A percentile compares a stretch with the other conserved stretches of the same genome.
phyloP scores from a whole-genome alignment of 495 filamentous ascomycete genomes.

The Penicillium coprophilum region DNA sequence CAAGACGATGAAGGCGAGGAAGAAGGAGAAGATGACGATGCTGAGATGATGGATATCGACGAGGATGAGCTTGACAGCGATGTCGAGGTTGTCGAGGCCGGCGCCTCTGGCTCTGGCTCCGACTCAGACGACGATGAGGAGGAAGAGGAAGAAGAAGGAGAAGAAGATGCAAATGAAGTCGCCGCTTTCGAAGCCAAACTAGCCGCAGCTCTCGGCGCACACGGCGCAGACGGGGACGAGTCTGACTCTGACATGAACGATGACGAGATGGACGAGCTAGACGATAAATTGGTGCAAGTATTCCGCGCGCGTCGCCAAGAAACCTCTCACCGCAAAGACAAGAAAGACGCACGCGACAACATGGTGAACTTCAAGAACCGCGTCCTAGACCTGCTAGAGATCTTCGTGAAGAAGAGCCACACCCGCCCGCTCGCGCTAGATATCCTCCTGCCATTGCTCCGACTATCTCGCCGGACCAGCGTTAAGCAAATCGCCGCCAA shows the following conservation, averaged over 20 bases:
- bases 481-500: conserved; percentile 73
- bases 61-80: conserved; percentile 38
- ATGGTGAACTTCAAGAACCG: conserved; percentile 94
- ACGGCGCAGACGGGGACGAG: conserved; percentile 55
- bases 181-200: conserved; percentile 76
- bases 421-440: conserved; percentile 62
- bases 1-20: conserved; percentile 62
- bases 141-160: conserved; percentile 43
- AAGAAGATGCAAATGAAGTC: conserved; percentile 52
- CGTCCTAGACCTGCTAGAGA: conserved; percentile 80
- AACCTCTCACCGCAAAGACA: conserved; percentile 70
- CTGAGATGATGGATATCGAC: conserved; percentile 37
- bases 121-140: conserved; percentile 40
- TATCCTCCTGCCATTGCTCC: conserved; percentile 65
- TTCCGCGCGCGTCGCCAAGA: conserved; percentile 70
- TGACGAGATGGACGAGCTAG: conserved; percentile 90
- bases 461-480: conserved; percentile 58
- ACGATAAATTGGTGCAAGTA: conserved; percentile 75
- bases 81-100: conserved; percentile 32
- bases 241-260: conserved; percentile 83
- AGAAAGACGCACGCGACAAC: conserved; percentile 81
- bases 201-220: conserved; percentile 67
- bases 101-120: conserved; percentile 21
- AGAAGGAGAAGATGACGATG: conserved; percentile 39
- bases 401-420: conserved; percentile 80